Evolutionary conservation across 2,329 filamentous ascomycete species (phyloP), one percentile per base, ranked within the genome.

Genomic region (Clarireedia paspali): DNA sequence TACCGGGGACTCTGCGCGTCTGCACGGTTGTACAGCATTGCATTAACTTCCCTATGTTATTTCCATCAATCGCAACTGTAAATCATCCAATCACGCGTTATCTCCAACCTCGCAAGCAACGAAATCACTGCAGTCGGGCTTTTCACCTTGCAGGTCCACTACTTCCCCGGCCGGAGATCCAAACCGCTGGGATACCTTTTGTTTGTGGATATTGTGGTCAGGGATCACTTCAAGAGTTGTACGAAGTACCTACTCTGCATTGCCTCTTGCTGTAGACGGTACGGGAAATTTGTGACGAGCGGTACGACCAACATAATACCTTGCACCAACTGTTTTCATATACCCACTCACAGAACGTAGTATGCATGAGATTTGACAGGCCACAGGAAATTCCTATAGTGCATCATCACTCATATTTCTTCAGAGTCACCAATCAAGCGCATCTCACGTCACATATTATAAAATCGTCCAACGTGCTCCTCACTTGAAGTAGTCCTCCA

Each of bases 401-500:
- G 20, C 17, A 38, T 10, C 40, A 45, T 34, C 12, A 17, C 12
- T 45, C 46, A 39, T 55, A 50, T 44, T 42, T 27, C 20, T 55
- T 47, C 45, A n/a, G 15, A 14, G 44, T 44, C 10, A 44, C 53
- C 53, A 55, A 55, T 55, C 53, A 50, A 40, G 23, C 27, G 27
- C 39, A 48, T 50, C 53, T 55, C 53, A 55, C 53, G 53, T 55
- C 53, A 55, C 53, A 55, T 55, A 50, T 26, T 42, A 44, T 40
- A 36, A 55, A 50, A 50, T 15, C 50, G 53, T 50, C 53, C 17
- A 55, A 55, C 53, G 53, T 50, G 27, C 39, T 55, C 53, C 47
- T 46, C 10, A 17, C 24, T 38, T 34, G 38, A 55, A 34, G 47
- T 47, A 50, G 45, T 55, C 47, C 47, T 44, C 40, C 26, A 50